A percentile compares a stretch with the other conserved stretches of the same genome.
Evolutionary conservation across 192 early-diverging fungal species (phyloP).

Genomic region (Endogone sp.): DNA sequence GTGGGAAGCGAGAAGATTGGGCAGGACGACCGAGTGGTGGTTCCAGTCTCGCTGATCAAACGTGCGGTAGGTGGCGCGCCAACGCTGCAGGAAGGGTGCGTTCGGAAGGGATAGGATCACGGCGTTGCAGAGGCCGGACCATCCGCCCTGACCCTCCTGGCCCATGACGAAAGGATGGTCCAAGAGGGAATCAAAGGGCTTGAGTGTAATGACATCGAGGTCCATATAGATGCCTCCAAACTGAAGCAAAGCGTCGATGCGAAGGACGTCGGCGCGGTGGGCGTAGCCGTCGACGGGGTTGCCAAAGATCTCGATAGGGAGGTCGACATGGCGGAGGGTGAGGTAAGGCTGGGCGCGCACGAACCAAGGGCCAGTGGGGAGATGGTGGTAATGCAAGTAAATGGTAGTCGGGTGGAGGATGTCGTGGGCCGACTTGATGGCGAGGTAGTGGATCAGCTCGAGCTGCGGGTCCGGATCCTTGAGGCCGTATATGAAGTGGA

Average conservation of each 20-base stretch:
- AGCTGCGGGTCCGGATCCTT: conserved; percentile 25
- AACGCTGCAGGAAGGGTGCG: conserved; percentile 40
- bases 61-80: conserved; percentile 39
- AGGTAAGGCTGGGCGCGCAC: conserved; percentile 23
- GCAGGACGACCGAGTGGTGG: conserved; percentile 41
- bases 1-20: conserved; percentile 23
- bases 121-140: conserved; percentile 43
- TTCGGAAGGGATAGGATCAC: conserved; percentile 37
- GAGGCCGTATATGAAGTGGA: conserved; percentile 46
- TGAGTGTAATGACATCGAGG: conserved; percentile 42
- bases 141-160: conserved; percentile 36
- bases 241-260: conserved; percentile 31
- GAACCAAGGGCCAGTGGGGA: conserved; percentile 37
- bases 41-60: conserved; percentile 38
- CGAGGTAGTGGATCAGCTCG: conserved; percentile 41
- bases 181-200: conserved; percentile 40
- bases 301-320: conserved; percentile 36
- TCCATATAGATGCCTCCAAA: conserved; percentile 55
- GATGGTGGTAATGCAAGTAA: conserved; percentile 39
- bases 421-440: conserved; percentile 46
- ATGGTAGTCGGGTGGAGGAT: conserved; percentile 34
- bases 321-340: conserved; percentile 23
- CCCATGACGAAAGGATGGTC: conserved; percentile 45
- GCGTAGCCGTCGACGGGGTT: conserved; percentile 35
- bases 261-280: conserved; percentile 45